Evolutionary conservation across 257 asterid species (phyloP).

Genomic region (Nicotiana benthamiana): DNA sequence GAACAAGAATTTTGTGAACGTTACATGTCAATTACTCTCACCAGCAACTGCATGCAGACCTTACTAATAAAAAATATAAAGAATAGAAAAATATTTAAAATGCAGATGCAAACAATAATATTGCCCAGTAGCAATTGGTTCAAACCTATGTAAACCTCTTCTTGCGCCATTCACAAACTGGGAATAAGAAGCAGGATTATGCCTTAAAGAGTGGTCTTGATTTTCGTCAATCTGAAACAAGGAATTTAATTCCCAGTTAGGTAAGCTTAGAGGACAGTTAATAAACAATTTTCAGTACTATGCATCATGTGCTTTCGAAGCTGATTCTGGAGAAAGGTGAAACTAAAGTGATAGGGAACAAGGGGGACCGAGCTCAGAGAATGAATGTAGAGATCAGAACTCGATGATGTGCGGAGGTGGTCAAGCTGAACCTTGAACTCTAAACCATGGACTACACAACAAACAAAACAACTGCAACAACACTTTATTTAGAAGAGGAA

Average conservation of each 20-base stretch:
- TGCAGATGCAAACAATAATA: conserved; percentile 5
- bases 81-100: background rate
- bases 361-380: background rate
- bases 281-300: background rate
- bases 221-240: conserved; percentile 60
- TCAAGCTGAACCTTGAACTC: background rate
- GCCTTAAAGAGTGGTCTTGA: conserved; percentile 37
- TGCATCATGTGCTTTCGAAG: background rate
- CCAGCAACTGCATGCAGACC: background rate
- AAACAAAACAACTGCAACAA: background rate
- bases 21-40: background rate
- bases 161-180: conserved; percentile 48
- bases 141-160: conserved; percentile 77
- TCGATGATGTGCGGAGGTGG: background rate
- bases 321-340: background rate
- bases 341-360: background rate
- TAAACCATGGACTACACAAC: background rate
- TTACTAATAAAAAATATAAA: background rate
- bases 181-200: conserved; percentile 43
- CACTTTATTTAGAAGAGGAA: background rate
- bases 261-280: conserved; percentile 9
- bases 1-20: background rate
- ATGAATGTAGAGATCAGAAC: background rate
- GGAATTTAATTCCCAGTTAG: conserved; percentile 2
- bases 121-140: conserved; percentile 13